Percentiles rank a stretch among this genome's conserved stretches.
Evolutionary conservation across 768 basidiomycete genomes (phyloP).

Genomic region (Mrakia hoshinonis): DNA sequence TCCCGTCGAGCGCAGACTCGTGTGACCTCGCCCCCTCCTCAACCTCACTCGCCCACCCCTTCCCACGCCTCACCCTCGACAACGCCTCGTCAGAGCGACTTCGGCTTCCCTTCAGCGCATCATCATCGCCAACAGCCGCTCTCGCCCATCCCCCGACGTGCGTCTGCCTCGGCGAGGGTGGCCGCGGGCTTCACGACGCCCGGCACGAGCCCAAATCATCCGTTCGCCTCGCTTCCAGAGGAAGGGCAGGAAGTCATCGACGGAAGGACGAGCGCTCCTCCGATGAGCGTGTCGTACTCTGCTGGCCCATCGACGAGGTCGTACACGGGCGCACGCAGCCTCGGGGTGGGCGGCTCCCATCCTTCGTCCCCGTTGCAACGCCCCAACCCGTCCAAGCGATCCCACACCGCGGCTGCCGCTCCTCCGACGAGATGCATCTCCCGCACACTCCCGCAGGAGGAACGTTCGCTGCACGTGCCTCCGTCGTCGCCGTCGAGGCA

Average conservation of each 20-base stretch:
- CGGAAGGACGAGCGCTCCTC: neutral
- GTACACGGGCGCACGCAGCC: neutral
- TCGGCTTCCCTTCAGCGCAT: neutral
- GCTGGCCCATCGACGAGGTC: neutral
- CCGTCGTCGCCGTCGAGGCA: neutral
- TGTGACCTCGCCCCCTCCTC: neutral
- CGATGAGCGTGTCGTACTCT: neutral
- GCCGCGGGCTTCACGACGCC: neutral
- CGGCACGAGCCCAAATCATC: neutral
- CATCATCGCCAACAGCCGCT: neutral
- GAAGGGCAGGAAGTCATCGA: neutral
- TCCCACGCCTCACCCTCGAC: neutral
- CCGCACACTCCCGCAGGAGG: neutral
- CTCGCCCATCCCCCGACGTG: neutral
- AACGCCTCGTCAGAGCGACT: neutral
- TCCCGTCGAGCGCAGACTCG: neutral
- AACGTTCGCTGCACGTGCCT: neutral
- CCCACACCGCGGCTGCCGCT: neutral
- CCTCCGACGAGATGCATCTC: conserved; percentile 5
- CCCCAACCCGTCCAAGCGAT: neutral
- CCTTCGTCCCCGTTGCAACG: neutral
- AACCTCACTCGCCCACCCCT: neutral
- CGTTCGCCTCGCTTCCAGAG: neutral
- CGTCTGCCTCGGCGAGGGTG: neutral
- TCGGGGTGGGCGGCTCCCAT: neutral